Base-by-base conservation (phyloP, 257 asterid genomes). In the Solanum raphanifolium region DNA sequence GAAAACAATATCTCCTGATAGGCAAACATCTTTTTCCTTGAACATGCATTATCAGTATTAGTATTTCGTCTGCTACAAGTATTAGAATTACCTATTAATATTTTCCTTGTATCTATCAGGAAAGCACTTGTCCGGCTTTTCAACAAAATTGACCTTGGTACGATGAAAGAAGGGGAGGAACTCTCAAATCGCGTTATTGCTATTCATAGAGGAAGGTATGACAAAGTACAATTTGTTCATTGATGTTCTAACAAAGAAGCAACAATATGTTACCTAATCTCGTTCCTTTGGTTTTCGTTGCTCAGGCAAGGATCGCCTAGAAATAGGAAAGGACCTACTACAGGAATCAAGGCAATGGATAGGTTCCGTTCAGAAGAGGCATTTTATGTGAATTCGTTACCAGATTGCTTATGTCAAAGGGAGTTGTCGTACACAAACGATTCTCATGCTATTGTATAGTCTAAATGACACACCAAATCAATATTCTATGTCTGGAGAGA, bases 261-360 rank as follows among this genome's bases (percentile, higher is more conserved):
- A 46, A 46, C 55, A 46, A 0, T 46, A 43, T 43, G 52, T 43
- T 43, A 12, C 52, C 84, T 39, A 7, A 41, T 38, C 84, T 76
- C 10, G 15, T 74, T 36, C 23, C 18, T 36, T 69, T 36, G 32
- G 48, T n/a, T n/a, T 76, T 39, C n/a, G 8, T 78, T 79, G 16
- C 27, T 83, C 98, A 96, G 98, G 92, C 99, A 94, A 93, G 98
- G 98, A 79, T 93, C 98, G 27, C 98, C 98, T 16, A 90, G 98
- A 91, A 95, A 94, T 94, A 94, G 99, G 86, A 96, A 96, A 88
- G 99, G 99, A 52, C 98, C 98, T 4, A 55, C 92, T 32, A 9
- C 96, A 16, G 98, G 99, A 87, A 94, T 96, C 3, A 96, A 92
- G 90, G 95, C 98, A 74, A 93, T 36, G 11, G 98, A 95, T 21